phyloP scores from a whole-genome alignment of 225 moss, liverwort and hornwort species.

The Physcomitrellopsis africana region DNA sequence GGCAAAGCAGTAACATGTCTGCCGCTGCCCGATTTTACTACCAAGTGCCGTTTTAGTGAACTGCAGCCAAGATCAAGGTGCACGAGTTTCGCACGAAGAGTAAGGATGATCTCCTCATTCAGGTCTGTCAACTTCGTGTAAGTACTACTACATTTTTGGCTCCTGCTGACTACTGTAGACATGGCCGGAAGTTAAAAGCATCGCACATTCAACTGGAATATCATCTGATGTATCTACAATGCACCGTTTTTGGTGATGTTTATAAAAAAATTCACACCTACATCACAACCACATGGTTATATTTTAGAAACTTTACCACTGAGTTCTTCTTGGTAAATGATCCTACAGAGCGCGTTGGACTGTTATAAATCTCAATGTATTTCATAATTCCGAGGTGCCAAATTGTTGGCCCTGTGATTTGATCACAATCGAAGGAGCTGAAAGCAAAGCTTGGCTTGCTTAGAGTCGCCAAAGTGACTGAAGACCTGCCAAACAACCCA shows the following conservation, averaged over 20 bases:
- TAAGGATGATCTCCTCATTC: slow-evolving; percentile 63
- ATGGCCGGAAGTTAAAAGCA: too few species aligned
- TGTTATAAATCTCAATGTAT: background rate
- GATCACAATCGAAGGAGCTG: slow-evolving; percentile 43
- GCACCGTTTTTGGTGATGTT: too few species aligned
- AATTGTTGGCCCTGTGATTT: background rate
- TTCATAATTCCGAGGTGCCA: background rate
- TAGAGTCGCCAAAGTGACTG: slow-evolving; percentile 51
- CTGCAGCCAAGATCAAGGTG: slow-evolving; percentile 68
- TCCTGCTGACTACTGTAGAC: background rate
- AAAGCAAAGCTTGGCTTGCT: slow-evolving; percentile 45
- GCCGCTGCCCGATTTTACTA: background rate
- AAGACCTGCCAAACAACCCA: slow-evolving; percentile 51
- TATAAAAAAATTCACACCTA: too few species aligned
- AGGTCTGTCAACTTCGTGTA: slow-evolving; percentile 26
- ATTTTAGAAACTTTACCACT: too few species aligned
- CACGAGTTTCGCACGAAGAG: slow-evolving; percentile 65
- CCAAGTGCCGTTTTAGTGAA: background rate
- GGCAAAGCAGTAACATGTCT: background rate
- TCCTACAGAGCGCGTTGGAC: too few species aligned
- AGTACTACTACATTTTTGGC: background rate
- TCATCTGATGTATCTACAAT: too few species aligned
- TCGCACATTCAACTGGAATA: too few species aligned
- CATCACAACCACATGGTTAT: too few species aligned
- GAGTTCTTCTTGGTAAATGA: too few species aligned